A percentile compares a stretch with the other conserved stretches of the same genome.
Evolutionary conservation across 2,329 filamentous ascomycete species (phyloP).

Genomic region (Trichoderma atrobrunneum): DNA sequence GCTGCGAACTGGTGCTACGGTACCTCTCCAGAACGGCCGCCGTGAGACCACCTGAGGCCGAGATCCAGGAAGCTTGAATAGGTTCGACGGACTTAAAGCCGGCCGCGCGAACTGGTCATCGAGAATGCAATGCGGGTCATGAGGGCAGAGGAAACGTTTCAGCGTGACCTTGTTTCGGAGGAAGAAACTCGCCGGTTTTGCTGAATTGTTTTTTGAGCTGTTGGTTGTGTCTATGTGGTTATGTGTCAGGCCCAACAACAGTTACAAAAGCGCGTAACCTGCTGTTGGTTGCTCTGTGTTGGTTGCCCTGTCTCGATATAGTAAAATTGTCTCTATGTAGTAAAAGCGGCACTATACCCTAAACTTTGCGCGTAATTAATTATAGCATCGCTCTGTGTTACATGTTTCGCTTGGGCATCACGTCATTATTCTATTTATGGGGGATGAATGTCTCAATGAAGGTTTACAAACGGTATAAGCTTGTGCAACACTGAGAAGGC

Average conservation of each 20-base stretch:
- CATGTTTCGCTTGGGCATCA: background rate
- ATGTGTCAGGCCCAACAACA: conserved; percentile 7
- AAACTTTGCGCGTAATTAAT: background rate
- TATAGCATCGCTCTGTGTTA: background rate
- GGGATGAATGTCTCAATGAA: background rate
- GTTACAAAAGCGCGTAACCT: conserved; percentile 15
- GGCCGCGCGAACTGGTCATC: conserved; percentile 3
- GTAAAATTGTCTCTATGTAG: too few relatives aligned
- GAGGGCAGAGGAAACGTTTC: conserved; percentile 13
- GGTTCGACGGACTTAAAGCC: background rate
- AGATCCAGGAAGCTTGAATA: background rate
- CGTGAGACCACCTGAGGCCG: conserved; percentile 2
- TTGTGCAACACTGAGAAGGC: background rate
- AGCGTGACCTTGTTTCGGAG: background rate
- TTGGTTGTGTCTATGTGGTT: background rate
- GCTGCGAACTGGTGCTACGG: background rate
- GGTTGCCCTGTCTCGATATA: background rate
- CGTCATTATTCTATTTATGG: conserved; percentile 10
- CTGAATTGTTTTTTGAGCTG: background rate
- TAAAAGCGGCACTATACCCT: background rate
- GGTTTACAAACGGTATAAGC: background rate
- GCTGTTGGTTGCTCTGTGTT: conserved; percentile 1
- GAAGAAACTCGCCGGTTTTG: background rate
- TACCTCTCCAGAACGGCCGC: background rate
- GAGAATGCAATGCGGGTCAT: background rate